Conservation (phyloP, 352 stramenopile genomes). For the Pythium plurisporium region DNA sequence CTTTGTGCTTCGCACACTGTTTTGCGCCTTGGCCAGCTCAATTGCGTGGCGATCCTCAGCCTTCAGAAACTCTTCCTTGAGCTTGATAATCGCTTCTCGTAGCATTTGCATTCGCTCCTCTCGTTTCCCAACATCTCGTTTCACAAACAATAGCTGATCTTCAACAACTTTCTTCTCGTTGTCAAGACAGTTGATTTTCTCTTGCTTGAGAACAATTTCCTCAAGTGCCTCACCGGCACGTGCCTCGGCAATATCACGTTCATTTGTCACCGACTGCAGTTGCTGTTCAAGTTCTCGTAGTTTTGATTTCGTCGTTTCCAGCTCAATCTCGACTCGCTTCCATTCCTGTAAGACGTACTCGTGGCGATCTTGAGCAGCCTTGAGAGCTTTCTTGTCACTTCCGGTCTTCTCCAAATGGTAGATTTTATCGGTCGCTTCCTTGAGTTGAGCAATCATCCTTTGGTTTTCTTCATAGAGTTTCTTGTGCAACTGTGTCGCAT, state of each 20-base stretch:
- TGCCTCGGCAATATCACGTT: slow-evolving; percentile 68
- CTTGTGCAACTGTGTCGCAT: slow-evolving; percentile 53
- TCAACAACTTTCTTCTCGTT: slow-evolving; percentile 43
- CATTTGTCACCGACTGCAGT: slow-evolving; percentile 42
- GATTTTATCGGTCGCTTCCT: slow-evolving; percentile 68
- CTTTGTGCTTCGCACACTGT: slow-evolving; percentile 29
- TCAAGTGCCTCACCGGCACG: slow-evolving; percentile 76
- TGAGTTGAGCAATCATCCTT: slow-evolving; percentile 60
- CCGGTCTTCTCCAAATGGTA: slow-evolving; percentile 53
- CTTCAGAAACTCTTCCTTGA: slow-evolving; percentile 89
- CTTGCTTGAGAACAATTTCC: slow-evolving; percentile 70
- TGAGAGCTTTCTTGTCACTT: slow-evolving; percentile 49
- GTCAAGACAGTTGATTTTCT: slow-evolving; percentile 30
- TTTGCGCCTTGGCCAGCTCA: slow-evolving; percentile 55
- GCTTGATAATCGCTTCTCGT: slow-evolving; percentile 73
- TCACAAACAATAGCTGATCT: slow-evolving; percentile 34
- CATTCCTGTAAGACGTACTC: slow-evolving; percentile 68
- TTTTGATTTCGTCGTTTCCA: slow-evolving; percentile 39
- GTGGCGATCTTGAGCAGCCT: slow-evolving; percentile 58
- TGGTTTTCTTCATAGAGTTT: slow-evolving; percentile 80
- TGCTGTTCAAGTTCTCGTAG: slow-evolving; percentile 62
- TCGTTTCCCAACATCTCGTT: slow-evolving; percentile 42
- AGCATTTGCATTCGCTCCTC: slow-evolving; percentile 65
- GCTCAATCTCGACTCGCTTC: slow-evolving; percentile 59
- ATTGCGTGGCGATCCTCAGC: slow-evolving; percentile 76